Conservation (phyloP, 495 filamentous ascomycete genomes). For the Pyronema omphalodes region DNA sequence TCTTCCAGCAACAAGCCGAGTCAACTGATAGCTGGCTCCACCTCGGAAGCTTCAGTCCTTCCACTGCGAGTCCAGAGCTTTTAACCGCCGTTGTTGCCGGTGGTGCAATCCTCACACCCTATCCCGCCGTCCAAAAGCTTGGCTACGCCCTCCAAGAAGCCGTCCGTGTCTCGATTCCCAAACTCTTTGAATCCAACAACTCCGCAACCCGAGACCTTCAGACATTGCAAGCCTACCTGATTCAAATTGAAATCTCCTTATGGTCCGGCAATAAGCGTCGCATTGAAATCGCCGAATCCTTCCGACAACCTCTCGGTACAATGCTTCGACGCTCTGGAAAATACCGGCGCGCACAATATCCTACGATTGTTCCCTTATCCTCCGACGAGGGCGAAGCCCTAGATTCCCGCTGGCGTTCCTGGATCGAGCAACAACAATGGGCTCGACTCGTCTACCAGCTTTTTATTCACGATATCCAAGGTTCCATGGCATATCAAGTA, state of each 20-base stretch:
- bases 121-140: slow-evolving; percentile 40
- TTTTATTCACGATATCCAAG: slow-evolving; percentile 40
- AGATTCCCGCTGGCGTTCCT: slow-evolving; percentile 39
- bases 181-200: slow-evolving; percentile 40
- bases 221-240: slow-evolving; percentile 35
- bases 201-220: slow-evolving; percentile 34
- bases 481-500: slow-evolving; percentile 37
- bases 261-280: slow-evolving; percentile 52
- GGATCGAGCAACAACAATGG: slow-evolving; percentile 38
- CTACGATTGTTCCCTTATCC: neutral
- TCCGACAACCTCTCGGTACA: slow-evolving; percentile 33
- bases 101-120: slow-evolving; percentile 36
- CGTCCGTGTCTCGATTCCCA: slow-evolving; percentile 32
- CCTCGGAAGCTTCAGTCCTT: slow-evolving; percentile 35
- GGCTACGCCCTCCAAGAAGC: slow-evolving; percentile 46
- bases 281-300: slow-evolving; percentile 50
- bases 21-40: slow-evolving; percentile 40
- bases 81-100: slow-evolving; percentile 36
- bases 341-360: neutral
- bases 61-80: slow-evolving; percentile 36
- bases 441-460: slow-evolving; percentile 38
- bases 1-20: slow-evolving; percentile 33
- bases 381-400: slow-evolving; percentile 21
- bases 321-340: slow-evolving; percentile 19
- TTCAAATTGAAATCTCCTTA: slow-evolving; percentile 39